These are phyloP conservation scores for Tranzscheliella williamsii DNA, from an alignment of 1,284 basidiomycete genomes.

Conservation along the genomic window DNA sequence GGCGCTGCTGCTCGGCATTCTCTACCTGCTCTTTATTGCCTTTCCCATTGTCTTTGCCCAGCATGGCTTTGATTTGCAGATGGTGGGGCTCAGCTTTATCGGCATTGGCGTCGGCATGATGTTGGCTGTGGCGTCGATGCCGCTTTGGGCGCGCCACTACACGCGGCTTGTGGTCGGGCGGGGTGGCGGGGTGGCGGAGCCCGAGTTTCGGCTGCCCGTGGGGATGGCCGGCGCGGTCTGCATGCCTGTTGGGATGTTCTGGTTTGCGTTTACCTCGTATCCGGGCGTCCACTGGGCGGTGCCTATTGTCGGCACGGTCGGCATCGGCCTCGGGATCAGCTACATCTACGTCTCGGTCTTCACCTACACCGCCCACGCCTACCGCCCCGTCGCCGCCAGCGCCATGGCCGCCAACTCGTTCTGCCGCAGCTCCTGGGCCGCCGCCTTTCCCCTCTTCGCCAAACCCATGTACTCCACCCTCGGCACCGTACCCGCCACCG, in stretches of 20 bases:
- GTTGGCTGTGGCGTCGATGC: conserved; percentile 59
- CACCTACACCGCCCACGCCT: conserved; percentile 37
- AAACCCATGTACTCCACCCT: conserved; percentile 38
- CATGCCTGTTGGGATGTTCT: conserved; percentile 42
- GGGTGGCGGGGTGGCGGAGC: conserved; percentile 62
- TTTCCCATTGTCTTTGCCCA: conserved; percentile 39
- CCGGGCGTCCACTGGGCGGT: conserved; percentile 43
- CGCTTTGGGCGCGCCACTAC: conserved; percentile 58
- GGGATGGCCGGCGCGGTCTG: conserved; percentile 34
- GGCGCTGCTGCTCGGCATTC: conserved; percentile 26
- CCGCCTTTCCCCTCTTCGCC: conserved; percentile 30
- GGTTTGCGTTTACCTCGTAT: conserved; percentile 45
- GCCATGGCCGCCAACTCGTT: conserved; percentile 46
- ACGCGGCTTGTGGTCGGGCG: conserved; percentile 66
- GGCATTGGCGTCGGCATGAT: conserved; percentile 43
- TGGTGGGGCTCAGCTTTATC: conserved; percentile 37
- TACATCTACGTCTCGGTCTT: conserved; percentile 35
- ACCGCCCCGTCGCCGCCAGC: conserved; percentile 38
- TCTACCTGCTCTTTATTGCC: conserved; percentile 48
- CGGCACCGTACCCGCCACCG: conserved; percentile 17
- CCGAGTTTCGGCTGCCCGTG: conserved; percentile 44
- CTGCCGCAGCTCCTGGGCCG: conserved; percentile 31
- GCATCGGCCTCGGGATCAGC: conserved; percentile 36
- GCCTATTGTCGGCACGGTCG: conserved; percentile 31
- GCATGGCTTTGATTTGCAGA: conserved; percentile 42